Percentiles rank a stretch among this genome's conserved stretches.
Conservation (phyloP, 1,284 basidiomycete species). For the Cryptococcus sp. region DNA sequence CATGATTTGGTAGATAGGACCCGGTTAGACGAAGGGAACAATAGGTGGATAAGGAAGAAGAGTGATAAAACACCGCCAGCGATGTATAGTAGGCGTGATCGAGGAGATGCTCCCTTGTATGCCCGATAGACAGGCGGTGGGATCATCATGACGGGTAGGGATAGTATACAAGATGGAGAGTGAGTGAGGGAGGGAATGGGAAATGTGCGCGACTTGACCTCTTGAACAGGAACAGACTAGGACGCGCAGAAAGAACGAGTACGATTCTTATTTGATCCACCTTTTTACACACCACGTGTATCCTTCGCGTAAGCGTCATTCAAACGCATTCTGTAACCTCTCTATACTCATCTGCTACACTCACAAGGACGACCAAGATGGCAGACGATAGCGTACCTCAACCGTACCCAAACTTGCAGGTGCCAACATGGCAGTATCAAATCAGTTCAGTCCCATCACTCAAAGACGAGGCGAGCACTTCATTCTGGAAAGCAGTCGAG, state of each 20-base stretch:
- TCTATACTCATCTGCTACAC: background rate
- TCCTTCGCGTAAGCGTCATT: too few species aligned
- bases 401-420: conserved; percentile 76
- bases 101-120: conserved; percentile 22
- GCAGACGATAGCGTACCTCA: conserved; percentile 71
- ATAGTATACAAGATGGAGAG: too few species aligned
- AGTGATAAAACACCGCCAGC: conserved; percentile 22
- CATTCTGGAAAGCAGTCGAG: conserved; percentile 71
- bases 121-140: background rate
- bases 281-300: too few species aligned
- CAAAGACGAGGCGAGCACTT: conserved; percentile 62
- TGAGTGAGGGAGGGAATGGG: too few species aligned
- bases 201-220: too few species aligned
- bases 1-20: conserved; percentile 38
- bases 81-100: conserved; percentile 21
- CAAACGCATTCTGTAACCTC: too few species aligned
- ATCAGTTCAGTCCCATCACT: conserved; percentile 62
- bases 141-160: background rate
- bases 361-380: conserved; percentile 52
- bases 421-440: conserved; percentile 72
- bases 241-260: too few species aligned
- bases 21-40: conserved; percentile 29
- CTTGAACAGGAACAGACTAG: too few species aligned
- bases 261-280: too few species aligned
- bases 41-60: conserved; percentile 33